Base-by-base conservation (phyloP, 257 asterid species). In the Nicotiana attenuata region DNA sequence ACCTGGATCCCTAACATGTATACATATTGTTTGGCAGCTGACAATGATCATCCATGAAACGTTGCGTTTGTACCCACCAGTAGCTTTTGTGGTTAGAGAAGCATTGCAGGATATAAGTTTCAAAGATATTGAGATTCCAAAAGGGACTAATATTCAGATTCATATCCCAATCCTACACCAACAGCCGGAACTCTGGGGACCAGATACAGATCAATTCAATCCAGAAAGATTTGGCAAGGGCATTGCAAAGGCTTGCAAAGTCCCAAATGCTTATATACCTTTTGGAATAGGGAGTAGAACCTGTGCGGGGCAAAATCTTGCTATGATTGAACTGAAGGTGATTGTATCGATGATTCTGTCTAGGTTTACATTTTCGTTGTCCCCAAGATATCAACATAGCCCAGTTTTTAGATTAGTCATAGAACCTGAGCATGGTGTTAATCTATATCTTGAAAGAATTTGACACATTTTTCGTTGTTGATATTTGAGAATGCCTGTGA, bases 271-370 rank as follows among this genome's bases (percentile, higher is more conserved):
- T 81, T 93, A 90, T 65, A 87, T 94, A 89, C 98, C 95, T 20
- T 94, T 93, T 59, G 97, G 97, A 26, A 59, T 86, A 19, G 94
- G 98, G 35, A 64, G 67, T 67, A 93, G 94, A 16, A 84, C 79
- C 19, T 94, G 98, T 64, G 55, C 80, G 47, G 97, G 97, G 24
- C 97, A 91, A 71, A 83, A 89, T 88, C 89, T 91, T 26, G 97
- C 97, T 60, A 91, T 93, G 94, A 87, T 87, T 20, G 97, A 92
- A 82, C 20, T 93, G 83, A 92, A 93, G 92, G 92, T 91, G 81
- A 86, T 93, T 68, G 61, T 93, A 61, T 86, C 97, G 8, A 89
- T 92, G 33, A 82, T 88, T 78, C 84, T 91, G 77, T 88, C 92
- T 14, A 87, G 83, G 86, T 94, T 90, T 84, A 83, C 91, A 67